Evolutionary conservation across 1,284 basidiomycete genomes (phyloP), one percentile per base, ranked within the genome.

Genomic region (Boletus semigastroideus): DNA sequence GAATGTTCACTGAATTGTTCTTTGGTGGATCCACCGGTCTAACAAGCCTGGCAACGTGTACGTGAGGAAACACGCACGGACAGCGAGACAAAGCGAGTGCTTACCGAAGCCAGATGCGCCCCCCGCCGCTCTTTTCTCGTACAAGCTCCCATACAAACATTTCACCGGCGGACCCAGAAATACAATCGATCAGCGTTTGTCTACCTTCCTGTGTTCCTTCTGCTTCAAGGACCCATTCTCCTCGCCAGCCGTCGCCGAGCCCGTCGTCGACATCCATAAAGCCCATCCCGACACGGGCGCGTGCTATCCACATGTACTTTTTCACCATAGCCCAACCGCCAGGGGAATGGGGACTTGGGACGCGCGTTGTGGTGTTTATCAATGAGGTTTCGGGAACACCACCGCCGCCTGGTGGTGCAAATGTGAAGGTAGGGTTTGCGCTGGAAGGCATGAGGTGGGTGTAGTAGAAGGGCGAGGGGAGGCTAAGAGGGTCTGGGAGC

Each of bases 391-490:
- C 68, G 8, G 75, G 48, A 63, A 68, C 62, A 12, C 54, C 53
- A 1, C 65, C 65, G 6, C 68, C 63, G 28, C 65, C 65, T 6
- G 68, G 68, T 2, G 65, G 68, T 1, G 67, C 63, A 44, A 67
- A 68, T 17, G 48, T 30, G 57, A 79, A 81, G 4, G 72, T 69
- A 17, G 79, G 81, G 56, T 84, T 78, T 22, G 68, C 59, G 46
- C 70, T 68, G 9, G 74, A 64, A n/a, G 79, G 74, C 54, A 80
- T 72, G 62, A 90, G 78, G 63, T 89, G 85, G 16, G 75, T 68
- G 65, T 84, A 89, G 70, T 89, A 90, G 56, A 84, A 81, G 1
- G 87, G 87, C 0, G 86, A 82, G 0, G 86, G 86, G 4, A 90
- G 75, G 48, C 71, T 75, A 17, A 87, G 74, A 3, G 83, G 74